Evolutionary conservation across 148 eudicot genomes (phyloP), one percentile per base, ranked within the genome.

Genomic region (Nyssa sinensis): DNA sequence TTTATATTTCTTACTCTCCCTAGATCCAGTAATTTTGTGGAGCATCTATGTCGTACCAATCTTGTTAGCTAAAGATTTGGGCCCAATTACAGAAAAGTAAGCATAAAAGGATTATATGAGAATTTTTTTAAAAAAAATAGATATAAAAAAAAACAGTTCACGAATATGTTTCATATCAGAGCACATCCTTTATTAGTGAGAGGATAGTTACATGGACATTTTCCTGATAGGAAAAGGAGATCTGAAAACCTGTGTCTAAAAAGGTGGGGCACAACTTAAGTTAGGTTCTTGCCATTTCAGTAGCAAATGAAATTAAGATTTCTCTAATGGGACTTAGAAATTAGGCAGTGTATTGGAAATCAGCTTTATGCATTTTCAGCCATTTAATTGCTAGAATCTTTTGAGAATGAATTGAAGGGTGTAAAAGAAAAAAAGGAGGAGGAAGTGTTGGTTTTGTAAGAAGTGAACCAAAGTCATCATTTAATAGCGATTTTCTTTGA

Each of bases 1-100:
- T 51, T 24, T 64, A 67, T 70, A 23, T 53, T 62, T 29, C 35
- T 69, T 47, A 13, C 28, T 67, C 63, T 37, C 33, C 51, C 7
- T 65, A 6, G 24, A 34, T 13, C 53, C 34, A 5, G 55, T 35
- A 34, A 70, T 27, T 23, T 47, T 34, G 14, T 63, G 21, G 23
- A 16, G 13, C 31, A 6, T 16, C 30, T 44, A 32, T 70, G 19
- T 53, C 27, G 6, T 16, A 5, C 23, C 41, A 57, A 29, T 35
- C 16, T 1, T 71, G 25, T 7, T 60, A n/a, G n/a, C n/a, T n/a
- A 35, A 64, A 60, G 25, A 60, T 60, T 12, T 31, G 37, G 14
- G 12, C 24, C 7, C 16, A 35, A n/a, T 41, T 24, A 19, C 25
- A 21, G 17, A n/a, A 5, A 55, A 55, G 1, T 19, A 25, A 24